A percentile compares a stretch with the other conserved stretches of the same genome.
phyloP scores from a whole-genome alignment of 495 filamentous ascomycete genomes.

The Podospora appendiculata region DNA sequence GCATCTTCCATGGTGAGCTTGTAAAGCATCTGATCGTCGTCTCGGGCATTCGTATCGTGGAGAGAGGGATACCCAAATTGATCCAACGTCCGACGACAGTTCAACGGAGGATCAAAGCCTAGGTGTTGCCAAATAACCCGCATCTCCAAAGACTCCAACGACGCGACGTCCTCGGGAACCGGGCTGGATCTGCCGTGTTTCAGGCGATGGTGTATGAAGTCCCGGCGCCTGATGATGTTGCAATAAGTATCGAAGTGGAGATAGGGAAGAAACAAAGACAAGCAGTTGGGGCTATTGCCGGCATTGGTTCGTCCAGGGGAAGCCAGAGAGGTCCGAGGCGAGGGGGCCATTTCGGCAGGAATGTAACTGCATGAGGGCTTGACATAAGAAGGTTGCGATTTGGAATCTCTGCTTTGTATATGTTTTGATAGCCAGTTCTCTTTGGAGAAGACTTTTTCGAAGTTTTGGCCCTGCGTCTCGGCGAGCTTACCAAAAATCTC shows the following conservation, averaged over 20 bases:
- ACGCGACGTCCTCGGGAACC: conserved; percentile 44
- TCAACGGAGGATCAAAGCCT: conserved; percentile 55
- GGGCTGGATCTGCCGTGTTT: conserved; percentile 51
- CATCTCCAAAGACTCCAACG: conserved; percentile 46
- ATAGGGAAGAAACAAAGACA: conserved; percentile 43
- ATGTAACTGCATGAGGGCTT: conserved; percentile 37
- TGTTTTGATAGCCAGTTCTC: conserved; percentile 41
- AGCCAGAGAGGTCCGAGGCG: conserved; percentile 24
- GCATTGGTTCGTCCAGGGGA: conserved; percentile 15
- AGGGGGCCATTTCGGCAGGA: conserved; percentile 28
- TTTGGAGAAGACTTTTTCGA: conserved; percentile 41
- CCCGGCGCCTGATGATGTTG: conserved; percentile 51
- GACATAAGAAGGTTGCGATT: conserved; percentile 38
- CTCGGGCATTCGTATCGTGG: conserved; percentile 51
- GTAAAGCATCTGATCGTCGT: conserved; percentile 66
- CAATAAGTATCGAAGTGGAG: conserved; percentile 63
- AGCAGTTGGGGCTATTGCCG: conserved; percentile 31
- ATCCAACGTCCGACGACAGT: conserved; percentile 57
- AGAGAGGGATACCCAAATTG: conserved; percentile 61
- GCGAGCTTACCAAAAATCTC: conserved; percentile 31
- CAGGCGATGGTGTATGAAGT: conserved; percentile 46
- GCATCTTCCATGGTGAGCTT: conserved; percentile 49
- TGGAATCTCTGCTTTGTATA: conserved; percentile 35
- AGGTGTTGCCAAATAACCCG: conserved; percentile 59
- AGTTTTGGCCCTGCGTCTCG: conserved; percentile 24